Percentiles rank a stretch among this genome's conserved stretches.
phyloP scores from a whole-genome alignment of 75 land plant genomes.

The Azolla pinnata region DNA sequence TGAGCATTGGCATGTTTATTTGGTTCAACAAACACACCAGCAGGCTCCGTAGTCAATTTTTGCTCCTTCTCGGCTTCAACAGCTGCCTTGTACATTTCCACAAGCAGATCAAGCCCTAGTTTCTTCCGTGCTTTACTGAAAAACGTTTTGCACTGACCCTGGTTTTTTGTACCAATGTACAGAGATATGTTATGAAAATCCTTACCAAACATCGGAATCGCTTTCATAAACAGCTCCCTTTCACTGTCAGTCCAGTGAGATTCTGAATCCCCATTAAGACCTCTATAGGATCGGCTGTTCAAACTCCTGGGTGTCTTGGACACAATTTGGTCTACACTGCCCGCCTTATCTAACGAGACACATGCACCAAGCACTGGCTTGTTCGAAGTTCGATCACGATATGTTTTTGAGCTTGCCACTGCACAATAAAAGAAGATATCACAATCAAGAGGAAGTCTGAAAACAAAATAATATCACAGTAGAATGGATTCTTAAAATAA shows the following conservation, averaged over 20 bases:
- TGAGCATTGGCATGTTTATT: no score
- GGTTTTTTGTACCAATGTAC: slow-evolving; percentile 47
- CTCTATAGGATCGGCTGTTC: slow-evolving; percentile 38
- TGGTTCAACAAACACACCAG: no score
- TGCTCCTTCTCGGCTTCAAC: no score
- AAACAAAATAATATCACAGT: no score
- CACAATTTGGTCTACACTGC: background rate
- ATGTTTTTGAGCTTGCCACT: background rate
- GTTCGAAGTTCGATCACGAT: background rate
- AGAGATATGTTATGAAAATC: slow-evolving; percentile 60
- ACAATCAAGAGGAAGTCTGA: no score
- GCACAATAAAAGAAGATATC: no score
- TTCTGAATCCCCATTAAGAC: slow-evolving; percentile 42
- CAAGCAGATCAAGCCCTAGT: slow-evolving; percentile 29
- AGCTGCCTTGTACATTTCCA: no score
- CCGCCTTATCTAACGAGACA: background rate
- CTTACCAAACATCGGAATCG: slow-evolving; percentile 60
- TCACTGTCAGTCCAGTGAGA: slow-evolving; percentile 84
- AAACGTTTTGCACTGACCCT: slow-evolving; percentile 73
- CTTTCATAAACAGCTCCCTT: slow-evolving; percentile 53
- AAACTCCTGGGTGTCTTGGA: slow-evolving; percentile 14
- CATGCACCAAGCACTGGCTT: background rate
- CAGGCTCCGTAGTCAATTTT: no score
- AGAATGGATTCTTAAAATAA: background rate
- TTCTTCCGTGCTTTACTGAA: slow-evolving; percentile 82